phyloP scores from a whole-genome alignment of 2,329 filamentous ascomycete genomes.

The Elsinoe australis region DNA sequence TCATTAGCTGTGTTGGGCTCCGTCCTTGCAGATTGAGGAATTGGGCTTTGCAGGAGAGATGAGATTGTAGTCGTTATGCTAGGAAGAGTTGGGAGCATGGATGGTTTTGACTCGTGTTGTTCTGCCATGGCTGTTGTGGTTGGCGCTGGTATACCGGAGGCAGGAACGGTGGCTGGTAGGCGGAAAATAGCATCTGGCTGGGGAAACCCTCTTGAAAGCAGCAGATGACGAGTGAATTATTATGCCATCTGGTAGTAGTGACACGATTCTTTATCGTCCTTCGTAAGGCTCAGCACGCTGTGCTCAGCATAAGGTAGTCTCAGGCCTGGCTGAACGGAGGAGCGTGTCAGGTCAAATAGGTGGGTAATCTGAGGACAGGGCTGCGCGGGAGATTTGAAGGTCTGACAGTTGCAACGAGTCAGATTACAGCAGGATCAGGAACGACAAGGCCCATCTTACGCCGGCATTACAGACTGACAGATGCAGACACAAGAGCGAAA shows the following conservation, averaged over 20 bases:
- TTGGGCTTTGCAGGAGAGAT: constrained; percentile 8
- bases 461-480: too few relatives aligned
- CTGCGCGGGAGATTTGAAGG: constrained; percentile 1
- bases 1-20: constrained; percentile 13
- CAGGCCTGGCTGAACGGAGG: constrained; percentile 10
- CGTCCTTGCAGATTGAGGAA: neutral
- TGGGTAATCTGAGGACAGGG: neutral
- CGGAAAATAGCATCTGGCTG: constrained; percentile 11
- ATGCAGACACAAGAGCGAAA: too few relatives aligned
- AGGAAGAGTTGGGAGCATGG: constrained; percentile 13
- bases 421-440: neutral
- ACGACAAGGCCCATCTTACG: constrained; percentile 3
- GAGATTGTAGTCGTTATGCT: constrained; percentile 16
- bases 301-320: neutral
- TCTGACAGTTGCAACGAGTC: neutral
- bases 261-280: constrained; percentile 6
- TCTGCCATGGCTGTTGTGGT: constrained; percentile 3
- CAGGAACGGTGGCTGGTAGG: constrained; percentile 15
- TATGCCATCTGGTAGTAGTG: constrained; percentile 4
- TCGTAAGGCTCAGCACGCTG: constrained; percentile 10
- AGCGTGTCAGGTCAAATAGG: neutral
- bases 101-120: constrained; percentile 1
- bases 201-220: constrained; percentile 3
- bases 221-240: constrained; percentile 6
- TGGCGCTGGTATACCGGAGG: constrained; percentile 14